Base-by-base conservation (phyloP, 2,329 filamentous ascomycete genomes). In the Leptographium wingfieldii region DNA sequence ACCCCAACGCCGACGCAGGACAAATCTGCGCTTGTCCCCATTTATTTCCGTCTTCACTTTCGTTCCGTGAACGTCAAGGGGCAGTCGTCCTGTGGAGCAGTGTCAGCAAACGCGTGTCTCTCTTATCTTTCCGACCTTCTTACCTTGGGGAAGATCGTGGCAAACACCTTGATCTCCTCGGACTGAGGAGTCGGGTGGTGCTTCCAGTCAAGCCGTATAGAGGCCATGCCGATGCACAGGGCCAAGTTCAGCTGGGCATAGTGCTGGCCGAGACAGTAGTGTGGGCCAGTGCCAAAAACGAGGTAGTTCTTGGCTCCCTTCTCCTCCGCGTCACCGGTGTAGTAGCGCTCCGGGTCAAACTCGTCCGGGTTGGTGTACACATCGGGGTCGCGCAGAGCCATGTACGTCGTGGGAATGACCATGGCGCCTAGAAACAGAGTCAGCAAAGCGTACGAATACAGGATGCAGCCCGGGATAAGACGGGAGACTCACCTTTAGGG, bases 121-220 rank as follows among this genome's bases (percentile, higher is more conserved):
- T 43, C 16, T 3, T 43, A 19, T 43, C 16, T 43, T 16, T 14
- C 4, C 40, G 16, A 5, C 3, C 5, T 19, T 29, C 5, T 76
- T 76, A 95, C 92, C 87, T 88, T 87, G 60, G 94, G 94, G 81
- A 99, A 99, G 67, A 99, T 95, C 33, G 91, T 96, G 49, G 94
- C 94, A 76, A 97, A 99, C 66, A 97, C 92, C 78, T 95, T 92
- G 74, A 99, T 97, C 73, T 95, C 86, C 76, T 99, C 94, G 0
- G 90, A 95, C 61, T 79, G 69, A 0, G 88, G 84, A 12, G 94
- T 97, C 22, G 90, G 75, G 71, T 90, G 84, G 73, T 99, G 94
- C 72, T 85, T 82, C 92, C 92, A 97, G 73, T 97, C 85, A 66
- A 97, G 79, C 70, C 85, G 79, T 72, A 96, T 80, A 65, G 89